Evolutionary conservation across 2,329 filamentous ascomycete genomes (phyloP).

Genomic region (Aureobasidium subglaciale): DNA sequence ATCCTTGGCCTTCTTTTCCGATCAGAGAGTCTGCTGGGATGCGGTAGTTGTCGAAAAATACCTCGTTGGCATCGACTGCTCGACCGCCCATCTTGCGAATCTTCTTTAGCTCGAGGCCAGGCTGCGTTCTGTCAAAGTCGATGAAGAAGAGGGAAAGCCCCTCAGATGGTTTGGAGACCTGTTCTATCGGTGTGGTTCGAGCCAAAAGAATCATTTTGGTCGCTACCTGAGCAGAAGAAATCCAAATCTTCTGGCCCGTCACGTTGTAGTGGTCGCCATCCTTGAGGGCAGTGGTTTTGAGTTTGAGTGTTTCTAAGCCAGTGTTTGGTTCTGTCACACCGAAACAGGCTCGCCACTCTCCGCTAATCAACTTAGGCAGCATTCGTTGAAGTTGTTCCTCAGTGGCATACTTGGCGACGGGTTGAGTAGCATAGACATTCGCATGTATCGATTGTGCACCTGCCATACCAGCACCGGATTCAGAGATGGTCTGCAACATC

Average conservation of each 20-base stretch:
- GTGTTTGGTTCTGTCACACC: constrained; percentile 80
- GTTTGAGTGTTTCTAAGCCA: constrained; percentile 67
- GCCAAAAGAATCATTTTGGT: constrained; percentile 77
- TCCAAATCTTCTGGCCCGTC: constrained; percentile 77
- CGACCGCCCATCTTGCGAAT: constrained; percentile 84
- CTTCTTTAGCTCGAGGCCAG: constrained; percentile 58
- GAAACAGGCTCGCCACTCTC: constrained; percentile 67
- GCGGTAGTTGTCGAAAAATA: constrained; percentile 75
- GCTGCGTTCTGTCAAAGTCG: constrained; percentile 55
- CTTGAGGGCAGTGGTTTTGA: constrained; percentile 58
- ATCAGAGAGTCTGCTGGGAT: constrained; percentile 60
- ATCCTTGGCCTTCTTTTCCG: constrained; percentile 67
- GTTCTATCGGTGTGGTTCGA: constrained; percentile 62
- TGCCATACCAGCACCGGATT: constrained; percentile 72
- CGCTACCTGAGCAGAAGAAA: constrained; percentile 75
- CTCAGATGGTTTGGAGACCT: constrained; percentile 63
- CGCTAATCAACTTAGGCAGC: constrained; percentile 64
- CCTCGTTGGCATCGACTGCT: constrained; percentile 77
- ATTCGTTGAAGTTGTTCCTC: constrained; percentile 55
- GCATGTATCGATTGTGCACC: constrained; percentile 53
- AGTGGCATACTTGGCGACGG: constrained; percentile 65
- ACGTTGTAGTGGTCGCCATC: constrained; percentile 58
- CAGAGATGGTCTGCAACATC: constrained; percentile 78
- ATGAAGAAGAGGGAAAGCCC: constrained; percentile 77
- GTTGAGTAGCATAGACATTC: constrained; percentile 68